phyloP scores from a whole-genome alignment of 129 eudicot species.

The Flaveria trinervia region DNA sequence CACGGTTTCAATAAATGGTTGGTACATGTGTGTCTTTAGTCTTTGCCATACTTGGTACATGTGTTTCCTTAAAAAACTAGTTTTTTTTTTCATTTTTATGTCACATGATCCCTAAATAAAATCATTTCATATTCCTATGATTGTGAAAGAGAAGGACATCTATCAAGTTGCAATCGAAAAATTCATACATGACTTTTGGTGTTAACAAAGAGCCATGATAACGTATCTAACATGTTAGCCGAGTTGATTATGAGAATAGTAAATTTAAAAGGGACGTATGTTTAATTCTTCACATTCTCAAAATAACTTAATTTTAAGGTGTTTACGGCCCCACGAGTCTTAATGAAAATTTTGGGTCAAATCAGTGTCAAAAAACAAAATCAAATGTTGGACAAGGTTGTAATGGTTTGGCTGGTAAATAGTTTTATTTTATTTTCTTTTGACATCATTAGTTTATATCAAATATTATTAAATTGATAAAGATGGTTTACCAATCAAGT shows the following conservation, averaged over 20 bases:
- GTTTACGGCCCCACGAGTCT: too few relatives aligned
- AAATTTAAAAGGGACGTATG: background rate
- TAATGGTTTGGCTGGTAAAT: too few relatives aligned
- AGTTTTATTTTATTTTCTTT: too few relatives aligned
- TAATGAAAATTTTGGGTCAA: too few relatives aligned
- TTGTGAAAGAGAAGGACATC: background rate
- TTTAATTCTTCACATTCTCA: background rate
- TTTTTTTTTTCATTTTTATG: conserved; percentile 10
- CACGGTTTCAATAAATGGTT: conserved; percentile 33
- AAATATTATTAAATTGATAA: too few relatives aligned
- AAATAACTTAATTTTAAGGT: too few relatives aligned
- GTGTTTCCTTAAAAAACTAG: background rate
- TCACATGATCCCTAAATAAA: background rate
- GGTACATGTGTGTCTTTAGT: conserved; percentile 35
- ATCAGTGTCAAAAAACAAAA: too few relatives aligned
- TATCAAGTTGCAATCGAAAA: background rate
- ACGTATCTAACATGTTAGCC: background rate
- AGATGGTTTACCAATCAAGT: too few relatives aligned
- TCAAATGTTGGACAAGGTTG: too few relatives aligned
- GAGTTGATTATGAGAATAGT: background rate
- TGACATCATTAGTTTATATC: too few relatives aligned
- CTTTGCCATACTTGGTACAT: conserved; percentile 11
- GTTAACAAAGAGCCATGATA: background rate
- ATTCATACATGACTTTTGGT: background rate
- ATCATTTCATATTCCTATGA: conserved; percentile 3